Evolutionary conservation across 1,284 basidiomycete genomes (phyloP), one percentile per base, ranked within the genome.

Genomic region (Pyrrhoderma noxium): DNA sequence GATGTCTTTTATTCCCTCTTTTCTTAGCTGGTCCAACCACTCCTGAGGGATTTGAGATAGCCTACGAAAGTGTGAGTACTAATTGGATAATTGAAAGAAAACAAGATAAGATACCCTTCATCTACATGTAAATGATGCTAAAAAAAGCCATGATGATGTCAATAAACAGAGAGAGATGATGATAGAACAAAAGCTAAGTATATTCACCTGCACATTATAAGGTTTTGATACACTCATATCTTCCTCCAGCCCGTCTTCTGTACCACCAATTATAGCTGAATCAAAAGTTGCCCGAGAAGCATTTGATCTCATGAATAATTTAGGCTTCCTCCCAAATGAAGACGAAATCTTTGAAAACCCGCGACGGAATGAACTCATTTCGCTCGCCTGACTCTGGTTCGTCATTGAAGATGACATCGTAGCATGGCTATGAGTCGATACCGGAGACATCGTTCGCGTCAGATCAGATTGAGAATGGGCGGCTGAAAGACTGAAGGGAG

Each of bases 111-210:
- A 56, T 62, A 85, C 77, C 72, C 77, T 65, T 88, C 86, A 60
- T 89, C 83, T 27, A 89, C 83, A 62, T 89, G 85, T 16, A 89
- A 76, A 62, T 88, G 76, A 60, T 89, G 86, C 84, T 88, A 48
- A 14, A 47, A 14, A 47, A 14, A 51, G 23, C 48, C 23, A 44
- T 50, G 45, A 9, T 11, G 35, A 37, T 37, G 21, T 22, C 14
- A 5, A 14, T 40, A 8, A 40, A 40, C 38, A 40, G 21, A 40
- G 5, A n/a, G 7, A 40, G n/a, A n/a, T 5, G 21, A 40, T 7
- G 5, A 40, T 40, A 40, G 35, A 37, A 37, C 16, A 31, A 31
- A n/a, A 22, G 38, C 38, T 14, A 22, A 37, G 16, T n/a, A 19
- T 42, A 64, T 79, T 46, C 62, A 82, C 84, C 74, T 84, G 80